Conservation (phyloP, 1,284 basidiomycete genomes). For the Ceratobasidium sp. region DNA sequence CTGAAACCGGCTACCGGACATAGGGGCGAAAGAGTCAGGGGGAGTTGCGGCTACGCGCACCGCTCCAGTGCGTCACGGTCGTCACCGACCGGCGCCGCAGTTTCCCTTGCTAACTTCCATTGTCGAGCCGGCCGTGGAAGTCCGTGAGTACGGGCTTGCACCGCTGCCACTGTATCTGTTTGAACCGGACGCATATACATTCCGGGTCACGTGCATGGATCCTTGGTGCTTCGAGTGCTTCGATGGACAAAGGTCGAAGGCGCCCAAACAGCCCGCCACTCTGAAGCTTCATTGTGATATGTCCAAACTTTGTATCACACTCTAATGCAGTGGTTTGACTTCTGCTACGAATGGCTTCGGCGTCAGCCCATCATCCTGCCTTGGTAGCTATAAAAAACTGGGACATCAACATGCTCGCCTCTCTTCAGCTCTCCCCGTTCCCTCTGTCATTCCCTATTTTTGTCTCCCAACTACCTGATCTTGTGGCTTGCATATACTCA, state of each 20-base stretch:
- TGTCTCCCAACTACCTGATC: conserved; percentile 6
- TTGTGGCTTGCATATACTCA: conserved; percentile 14
- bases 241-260: conserved; percentile 37
- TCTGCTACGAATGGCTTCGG: conserved; percentile 11
- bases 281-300: conserved; percentile 12
- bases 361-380: conserved; percentile 38
- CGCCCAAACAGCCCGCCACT: conserved; percentile 35
- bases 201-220: conserved; percentile 27
- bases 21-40: not conserved
- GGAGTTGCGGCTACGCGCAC: not conserved
- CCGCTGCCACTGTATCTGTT: not conserved
- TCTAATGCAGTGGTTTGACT: conserved; percentile 10
- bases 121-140: conserved; percentile 8
- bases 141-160: conserved; percentile 3
- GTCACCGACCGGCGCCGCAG: not conserved
- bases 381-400: conserved; percentile 6
- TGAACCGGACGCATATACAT: conserved; percentile 22
- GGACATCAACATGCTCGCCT: not conserved
- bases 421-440: conserved; percentile 17
- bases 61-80: not conserved
- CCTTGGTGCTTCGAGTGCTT: conserved; percentile 40
- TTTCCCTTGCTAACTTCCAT: conserved; percentile 18
- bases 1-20: not conserved
- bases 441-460: conserved; percentile 21
- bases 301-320: conserved; percentile 17